These are phyloP conservation scores for Warburgia ugandensis DNA, from an alignment of 164 flowering plant species.

Conservation along the genomic window DNA sequence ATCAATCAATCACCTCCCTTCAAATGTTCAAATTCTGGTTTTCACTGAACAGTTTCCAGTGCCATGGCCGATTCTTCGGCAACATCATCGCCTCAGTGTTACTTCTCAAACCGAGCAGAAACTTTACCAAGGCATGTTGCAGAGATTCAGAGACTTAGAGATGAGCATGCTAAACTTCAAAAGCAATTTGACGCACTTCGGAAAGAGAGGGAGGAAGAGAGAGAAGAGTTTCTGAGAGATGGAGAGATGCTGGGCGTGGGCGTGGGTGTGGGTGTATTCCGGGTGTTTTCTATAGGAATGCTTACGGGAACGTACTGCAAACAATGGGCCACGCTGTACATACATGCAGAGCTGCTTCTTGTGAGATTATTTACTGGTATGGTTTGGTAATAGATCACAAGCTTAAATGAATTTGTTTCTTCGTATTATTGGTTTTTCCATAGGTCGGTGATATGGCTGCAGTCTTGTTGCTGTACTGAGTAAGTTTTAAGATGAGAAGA, in stretches of 20 bases:
- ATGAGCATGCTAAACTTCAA: constrained; percentile 35
- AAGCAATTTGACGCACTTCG: constrained; percentile 29
- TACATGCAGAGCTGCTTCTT: constrained; percentile 39
- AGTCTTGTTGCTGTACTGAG: too few species aligned
- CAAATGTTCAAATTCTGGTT: too few species aligned
- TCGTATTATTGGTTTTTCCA: not conserved
- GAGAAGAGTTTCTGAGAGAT: constrained; percentile 3
- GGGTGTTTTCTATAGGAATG: constrained; percentile 31
- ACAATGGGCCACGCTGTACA: constrained; percentile 65
- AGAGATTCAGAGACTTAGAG: constrained; percentile 44
- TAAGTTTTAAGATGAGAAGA: too few species aligned
- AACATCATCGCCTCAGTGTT: too few species aligned
- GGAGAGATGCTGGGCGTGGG: constrained; percentile 5
- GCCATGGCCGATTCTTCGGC: too few species aligned
- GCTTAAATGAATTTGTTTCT: too few species aligned
- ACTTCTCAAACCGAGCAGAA: too few species aligned
- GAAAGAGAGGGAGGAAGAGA: constrained; percentile 12
- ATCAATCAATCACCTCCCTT: too few species aligned
- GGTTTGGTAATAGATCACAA: too few species aligned
- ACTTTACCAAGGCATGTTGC: too few species aligned
- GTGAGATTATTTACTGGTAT: constrained; percentile 65
- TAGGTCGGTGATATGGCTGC: not conserved
- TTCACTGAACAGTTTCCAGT: too few species aligned
- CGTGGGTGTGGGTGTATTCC: too few species aligned
- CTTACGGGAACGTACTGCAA: constrained; percentile 45